Evolutionary conservation across 2,329 filamentous ascomycete species (phyloP), one percentile per base, ranked within the genome.

Genomic region (Hyphodiscus sp.): DNA sequence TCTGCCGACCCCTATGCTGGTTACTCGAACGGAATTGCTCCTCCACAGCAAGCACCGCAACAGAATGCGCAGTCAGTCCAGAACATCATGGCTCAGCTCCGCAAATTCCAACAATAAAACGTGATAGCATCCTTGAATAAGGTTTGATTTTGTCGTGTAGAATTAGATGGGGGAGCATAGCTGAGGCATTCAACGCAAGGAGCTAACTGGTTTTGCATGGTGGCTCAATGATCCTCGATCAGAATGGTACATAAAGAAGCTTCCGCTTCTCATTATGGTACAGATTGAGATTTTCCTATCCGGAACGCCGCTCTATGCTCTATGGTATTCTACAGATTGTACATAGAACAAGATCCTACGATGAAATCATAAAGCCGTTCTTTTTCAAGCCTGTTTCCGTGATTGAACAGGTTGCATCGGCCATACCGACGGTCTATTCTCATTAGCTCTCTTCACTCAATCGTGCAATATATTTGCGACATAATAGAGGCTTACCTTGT

Each of bases 61-160:
- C 65, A 74, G 51, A 69, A 73, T 13, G 73, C 75, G 9, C 73
- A 83, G 13, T 76, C 82, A 50, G 76, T 90, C 61, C 80, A 86
- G 66, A 86, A 87, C 62, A 88, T 91, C 49, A 86, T 91, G 80
- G 83, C 85, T 15, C 83, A 88, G 63, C 71, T 90, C 55, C 80
- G 84, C 46, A 81, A 79, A 61, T 86, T 81, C 64, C 76, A 83
- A 58, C 78, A 83, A 65, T 82, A 54, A 58, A 41, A 38, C 30
- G 33, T 47, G 20, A 26, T 26, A 1, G 33, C 5, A 15, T 5
- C 4, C 11, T 38, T 38, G 5, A 13, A 13, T 13, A 38, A n/a
- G 4, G 33, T 13, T 13, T 38, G 13, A n/a, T 2, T 38, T 2
- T 38, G 33, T 4, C 5, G 33, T 38, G 11, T 38, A 13, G 33